A percentile compares a stretch with the other conserved stretches of the same genome.
These are phyloP conservation scores for Arthrobotrys pseudoclavata DNA, from an alignment of 2,329 filamentous ascomycete genomes.

Conservation along the genomic window DNA sequence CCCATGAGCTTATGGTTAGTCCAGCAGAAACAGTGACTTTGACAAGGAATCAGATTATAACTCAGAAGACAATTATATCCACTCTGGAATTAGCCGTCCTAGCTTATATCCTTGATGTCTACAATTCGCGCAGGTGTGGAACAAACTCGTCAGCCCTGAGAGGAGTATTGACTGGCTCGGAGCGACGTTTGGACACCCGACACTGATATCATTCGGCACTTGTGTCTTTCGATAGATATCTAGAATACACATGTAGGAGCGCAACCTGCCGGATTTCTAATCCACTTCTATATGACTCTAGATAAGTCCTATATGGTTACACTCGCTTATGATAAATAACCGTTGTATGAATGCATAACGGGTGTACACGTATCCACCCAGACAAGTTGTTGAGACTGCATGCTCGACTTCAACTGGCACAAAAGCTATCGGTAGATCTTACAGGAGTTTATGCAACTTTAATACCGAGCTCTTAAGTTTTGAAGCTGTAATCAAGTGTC, in stretches of 20 bases:
- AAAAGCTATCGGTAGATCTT: not conserved
- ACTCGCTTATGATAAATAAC: not conserved
- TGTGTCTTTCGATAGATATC: not conserved
- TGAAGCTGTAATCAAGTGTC: not conserved
- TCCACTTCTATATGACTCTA: not conserved
- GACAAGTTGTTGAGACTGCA: not conserved
- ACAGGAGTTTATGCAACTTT: not conserved
- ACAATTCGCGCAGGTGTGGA: not conserved
- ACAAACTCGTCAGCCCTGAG: not conserved
- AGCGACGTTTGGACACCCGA: not conserved
- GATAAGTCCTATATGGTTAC: not conserved
- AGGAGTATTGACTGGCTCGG: not conserved
- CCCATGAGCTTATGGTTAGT: not conserved
- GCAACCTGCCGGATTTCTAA: not conserved
- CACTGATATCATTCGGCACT: slow-evolving; percentile 5
- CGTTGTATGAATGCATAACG: not conserved
- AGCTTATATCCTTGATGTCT: not conserved
- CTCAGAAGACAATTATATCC: not conserved
- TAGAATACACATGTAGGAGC: not conserved
- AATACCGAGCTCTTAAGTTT: not conserved
- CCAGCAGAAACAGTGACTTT: too few relatives aligned
- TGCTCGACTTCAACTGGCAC: not conserved
- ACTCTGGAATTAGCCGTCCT: slow-evolving; percentile 14
- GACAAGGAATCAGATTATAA: slow-evolving; percentile 1
- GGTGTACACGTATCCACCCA: not conserved